Conservation (phyloP, 1,139 yeast species). For the Debaryomyces psychrophilus region DNA sequence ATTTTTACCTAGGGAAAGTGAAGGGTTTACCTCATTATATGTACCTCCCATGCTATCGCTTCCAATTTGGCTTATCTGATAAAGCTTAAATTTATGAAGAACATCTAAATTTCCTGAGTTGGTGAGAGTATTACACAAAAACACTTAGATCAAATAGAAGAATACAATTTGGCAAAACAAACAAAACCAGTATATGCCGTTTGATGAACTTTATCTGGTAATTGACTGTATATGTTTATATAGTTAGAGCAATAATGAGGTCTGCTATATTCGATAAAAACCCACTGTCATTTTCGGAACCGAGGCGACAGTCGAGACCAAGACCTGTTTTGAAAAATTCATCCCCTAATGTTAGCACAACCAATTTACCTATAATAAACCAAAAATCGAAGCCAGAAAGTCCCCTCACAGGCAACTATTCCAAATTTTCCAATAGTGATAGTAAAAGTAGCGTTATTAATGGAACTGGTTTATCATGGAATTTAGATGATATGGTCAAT, state of each 20-base stretch:
- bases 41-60: constrained; percentile 10
- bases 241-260: constrained; percentile 26
- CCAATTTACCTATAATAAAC: constrained; percentile 13
- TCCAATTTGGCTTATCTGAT: constrained; percentile 2
- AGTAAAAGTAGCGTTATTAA: neutral
- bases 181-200: neutral
- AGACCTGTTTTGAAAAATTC: constrained; percentile 11
- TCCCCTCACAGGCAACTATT: constrained; percentile 21
- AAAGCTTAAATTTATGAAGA: neutral
- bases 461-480: constrained; percentile 33
- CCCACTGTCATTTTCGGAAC: constrained; percentile 11
- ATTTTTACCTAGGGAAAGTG: constrained; percentile 9
- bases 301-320: constrained; percentile 13
- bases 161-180: neutral
- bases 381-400: constrained; percentile 21
- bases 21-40: constrained; percentile 14
- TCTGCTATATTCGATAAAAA: constrained; percentile 41
- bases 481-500: constrained; percentile 42
- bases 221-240: neutral
- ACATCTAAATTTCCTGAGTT: neutral
- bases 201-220: neutral
- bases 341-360: constrained; percentile 8
- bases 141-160: neutral
- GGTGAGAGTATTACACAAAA: constrained; percentile 4
- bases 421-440: neutral